Evolutionary conservation across 305 asterid species (phyloP), one percentile per base, ranked within the genome.

Genomic region (Solanum aculeatissimum): DNA sequence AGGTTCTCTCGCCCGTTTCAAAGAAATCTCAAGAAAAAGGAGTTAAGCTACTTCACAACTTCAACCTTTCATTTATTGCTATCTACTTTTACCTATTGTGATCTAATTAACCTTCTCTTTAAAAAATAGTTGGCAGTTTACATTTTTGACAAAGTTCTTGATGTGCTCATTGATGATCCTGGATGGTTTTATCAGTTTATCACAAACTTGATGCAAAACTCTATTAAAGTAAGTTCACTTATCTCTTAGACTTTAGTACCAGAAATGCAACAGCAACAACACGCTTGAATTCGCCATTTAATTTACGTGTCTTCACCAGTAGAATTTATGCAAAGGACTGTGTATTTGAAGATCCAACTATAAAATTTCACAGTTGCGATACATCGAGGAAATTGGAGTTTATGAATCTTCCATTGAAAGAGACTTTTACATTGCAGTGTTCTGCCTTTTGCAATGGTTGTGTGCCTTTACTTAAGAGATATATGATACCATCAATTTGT

Each of bases 131-230:
- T 97, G 95, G 99, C 98, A 27, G 98, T 91, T 87, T 97, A 88
- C 71, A 92, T 95, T 82, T 95, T 98, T 62, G 92, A 88, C 79
- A 93, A 92, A 88, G 92, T 97, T 86, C 99, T 98, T 35, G 87
- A 89, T 23, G 87, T 87, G 23, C 90, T 97, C 32, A 91, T 97
- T 82, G 99, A 98, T 42, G 99, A 97, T 91, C 98, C 99, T 47
- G 98, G 98, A 54, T 91, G 99, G 85, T 95, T 97, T 83, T 93
- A 97, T 9, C 99, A 97, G 91, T 94, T 97, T 66, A 92, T 94
- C 69, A 95, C 95, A n/a, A 97, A 97, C 87, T 92, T 97, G 62
- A 94, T 95, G 81, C 97, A 98, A 32, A 97, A 97, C 93, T 95
- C 99, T 49, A 97, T 97, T 88, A 97, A 95, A 89, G 99, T 97